Evolutionary conservation across 2,329 filamentous ascomycete genomes (phyloP).

Genomic region (Zymoseptoria ardabiliae): DNA sequence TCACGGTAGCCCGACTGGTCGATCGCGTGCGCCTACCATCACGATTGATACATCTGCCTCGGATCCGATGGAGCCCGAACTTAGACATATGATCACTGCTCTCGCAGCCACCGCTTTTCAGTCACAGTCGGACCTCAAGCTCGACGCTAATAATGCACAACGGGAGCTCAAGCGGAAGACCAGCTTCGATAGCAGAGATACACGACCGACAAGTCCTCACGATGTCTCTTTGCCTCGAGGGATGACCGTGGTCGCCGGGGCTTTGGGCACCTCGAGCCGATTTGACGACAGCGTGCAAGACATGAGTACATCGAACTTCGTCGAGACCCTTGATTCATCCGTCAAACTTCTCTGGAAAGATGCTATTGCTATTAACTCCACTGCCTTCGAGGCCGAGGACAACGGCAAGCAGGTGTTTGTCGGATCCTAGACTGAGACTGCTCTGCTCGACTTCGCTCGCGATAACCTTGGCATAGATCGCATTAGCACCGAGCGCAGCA

Average conservation of each 20-base stretch:
- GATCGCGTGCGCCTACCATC: too few species aligned
- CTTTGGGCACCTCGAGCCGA: conserved; percentile 52
- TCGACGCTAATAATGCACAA: too few species aligned
- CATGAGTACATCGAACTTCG: conserved; percentile 48
- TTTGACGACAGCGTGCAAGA: conserved; percentile 45
- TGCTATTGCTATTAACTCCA: conserved; percentile 61
- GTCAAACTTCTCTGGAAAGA: conserved; percentile 53
- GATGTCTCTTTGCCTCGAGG: too few species aligned
- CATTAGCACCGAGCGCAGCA: conserved; percentile 54
- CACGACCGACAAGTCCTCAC: too few species aligned
- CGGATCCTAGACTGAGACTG: conserved; percentile 72
- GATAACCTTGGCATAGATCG: conserved; percentile 59
- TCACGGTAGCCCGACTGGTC: too few species aligned
- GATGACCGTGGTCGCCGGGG: conserved; percentile 71
- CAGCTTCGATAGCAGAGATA: too few species aligned
- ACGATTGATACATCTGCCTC: too few species aligned
- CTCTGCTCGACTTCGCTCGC: conserved; percentile 61
- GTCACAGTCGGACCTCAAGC: too few species aligned
- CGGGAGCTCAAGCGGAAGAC: too few species aligned
- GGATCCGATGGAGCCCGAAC: too few species aligned
- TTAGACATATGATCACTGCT: too few species aligned
- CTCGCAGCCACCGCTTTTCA: too few species aligned
- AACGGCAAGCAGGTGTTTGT: conserved; percentile 56
- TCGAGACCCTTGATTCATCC: conserved; percentile 43
- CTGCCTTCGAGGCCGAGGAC: conserved; percentile 59